These are phyloP conservation scores for Cercophora samala DNA, from an alignment of 495 filamentous ascomycete species.

Conservation along the genomic window DNA sequence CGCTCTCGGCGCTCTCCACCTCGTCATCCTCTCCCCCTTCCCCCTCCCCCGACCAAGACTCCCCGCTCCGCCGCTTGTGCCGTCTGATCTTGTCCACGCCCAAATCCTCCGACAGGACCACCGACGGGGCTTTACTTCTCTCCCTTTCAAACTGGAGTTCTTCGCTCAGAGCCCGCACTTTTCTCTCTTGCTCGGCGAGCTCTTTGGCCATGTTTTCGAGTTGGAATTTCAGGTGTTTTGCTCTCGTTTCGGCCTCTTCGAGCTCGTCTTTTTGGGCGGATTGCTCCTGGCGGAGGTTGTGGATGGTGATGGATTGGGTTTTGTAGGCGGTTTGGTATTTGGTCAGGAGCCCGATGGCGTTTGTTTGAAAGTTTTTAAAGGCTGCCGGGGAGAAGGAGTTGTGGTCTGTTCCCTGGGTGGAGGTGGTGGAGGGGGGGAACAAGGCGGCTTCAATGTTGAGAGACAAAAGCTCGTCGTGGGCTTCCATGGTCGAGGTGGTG, in stretches of 20 bases:
- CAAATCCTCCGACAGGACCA: conserved; percentile 48
- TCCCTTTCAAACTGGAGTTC: conserved; percentile 59
- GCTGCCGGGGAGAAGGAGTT: conserved; percentile 61
- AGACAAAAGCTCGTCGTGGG: conserved; percentile 60
- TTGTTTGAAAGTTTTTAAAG: conserved; percentile 65
- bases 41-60: conserved; percentile 31
- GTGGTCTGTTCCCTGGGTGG: conserved; percentile 23
- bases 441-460: conserved; percentile 62
- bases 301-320: conserved; percentile 55
- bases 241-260: conserved; percentile 68
- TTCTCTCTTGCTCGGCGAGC: conserved; percentile 57
- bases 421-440: conserved; percentile 46
- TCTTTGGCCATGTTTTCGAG: conserved; percentile 73
- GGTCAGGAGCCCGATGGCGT: conserved; percentile 61
- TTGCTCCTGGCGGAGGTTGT: conserved; percentile 59
- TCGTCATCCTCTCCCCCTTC: conserved; percentile 55
- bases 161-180: conserved; percentile 52
- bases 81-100: conserved; percentile 50
- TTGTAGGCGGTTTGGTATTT: conserved; percentile 71
- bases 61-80: conserved; percentile 50
- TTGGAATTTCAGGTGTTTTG: conserved; percentile 65
- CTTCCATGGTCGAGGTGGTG: background rate
- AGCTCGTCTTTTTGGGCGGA: conserved; percentile 66
- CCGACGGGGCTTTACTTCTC: conserved; percentile 21
- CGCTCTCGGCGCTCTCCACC: conserved; percentile 54